phyloP scores from a whole-genome alignment of 2,329 filamentous ascomycete species.

The Claviceps lovelessii region DNA sequence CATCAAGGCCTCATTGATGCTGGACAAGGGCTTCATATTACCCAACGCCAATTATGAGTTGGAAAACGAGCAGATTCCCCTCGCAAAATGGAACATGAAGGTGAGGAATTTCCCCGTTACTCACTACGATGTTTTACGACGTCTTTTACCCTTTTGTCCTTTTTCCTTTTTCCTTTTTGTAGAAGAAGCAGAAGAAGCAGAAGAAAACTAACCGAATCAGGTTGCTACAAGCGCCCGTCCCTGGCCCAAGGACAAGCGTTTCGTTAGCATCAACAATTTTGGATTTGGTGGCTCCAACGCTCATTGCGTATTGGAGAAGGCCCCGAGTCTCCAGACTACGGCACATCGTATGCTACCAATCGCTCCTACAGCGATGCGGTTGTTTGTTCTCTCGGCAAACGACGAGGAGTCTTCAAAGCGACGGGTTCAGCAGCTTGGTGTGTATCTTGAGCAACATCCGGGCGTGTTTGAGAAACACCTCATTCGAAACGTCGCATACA shows the following conservation, averaged over 20 bases:
- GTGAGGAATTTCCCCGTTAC: conserved; percentile 23
- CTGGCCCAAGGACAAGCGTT: conserved; percentile 34
- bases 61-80: conserved; percentile 34
- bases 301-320: conserved; percentile 24
- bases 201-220: conserved; percentile 9
- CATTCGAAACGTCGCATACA: conserved; percentile 33
- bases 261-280: conserved; percentile 36
- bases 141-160: no score
- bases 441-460: conserved; percentile 27
- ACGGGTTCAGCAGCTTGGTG: conserved; percentile 18
- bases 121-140: background rate
- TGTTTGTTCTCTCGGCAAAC: conserved; percentile 29
- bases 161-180: background rate
- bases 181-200: no score
- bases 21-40: conserved; percentile 34
- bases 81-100: conserved; percentile 35
- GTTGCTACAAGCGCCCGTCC: conserved; percentile 29
- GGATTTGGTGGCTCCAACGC: conserved; percentile 33
- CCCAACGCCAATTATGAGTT: conserved; percentile 36
- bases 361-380: conserved; percentile 12
- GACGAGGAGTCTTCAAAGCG: conserved; percentile 21
- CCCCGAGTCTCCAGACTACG: background rate
- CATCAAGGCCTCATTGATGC: conserved; percentile 36
- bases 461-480: conserved; percentile 29
- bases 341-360: conserved; percentile 4